phyloP scores from a whole-genome alignment of 371 early-diverging fungal species.

The Smittium culicis region DNA sequence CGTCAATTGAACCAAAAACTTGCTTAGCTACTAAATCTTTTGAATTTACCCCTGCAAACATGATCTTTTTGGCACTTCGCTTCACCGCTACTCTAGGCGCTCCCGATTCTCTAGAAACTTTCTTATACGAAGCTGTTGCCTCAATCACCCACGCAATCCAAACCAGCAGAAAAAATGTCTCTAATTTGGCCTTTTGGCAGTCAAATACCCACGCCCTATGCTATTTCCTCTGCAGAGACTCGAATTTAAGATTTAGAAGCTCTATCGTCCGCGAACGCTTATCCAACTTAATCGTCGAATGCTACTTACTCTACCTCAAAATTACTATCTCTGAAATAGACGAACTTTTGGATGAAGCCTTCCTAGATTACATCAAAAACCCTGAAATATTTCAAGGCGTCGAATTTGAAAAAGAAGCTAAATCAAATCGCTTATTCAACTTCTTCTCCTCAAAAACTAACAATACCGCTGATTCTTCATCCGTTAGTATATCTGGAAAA shows the following conservation, averaged over 20 bases:
- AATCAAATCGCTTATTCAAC: not conserved
- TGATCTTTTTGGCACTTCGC: not conserved
- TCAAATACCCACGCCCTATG: conserved; percentile 58
- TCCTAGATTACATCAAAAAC: conserved; percentile 59
- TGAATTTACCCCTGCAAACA: not conserved
- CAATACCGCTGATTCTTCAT: not conserved
- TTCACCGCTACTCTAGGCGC: not conserved
- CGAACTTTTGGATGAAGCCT: conserved; percentile 41
- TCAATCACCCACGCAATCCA: conserved; percentile 19
- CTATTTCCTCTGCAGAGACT: conserved; percentile 64
- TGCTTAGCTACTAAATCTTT: not conserved
- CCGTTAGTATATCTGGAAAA: not conserved
- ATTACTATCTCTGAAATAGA: conserved; percentile 43
- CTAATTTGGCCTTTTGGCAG: conserved; percentile 57
- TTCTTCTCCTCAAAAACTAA: not conserved
- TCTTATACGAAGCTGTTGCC: not conserved
- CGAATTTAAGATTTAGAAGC: conserved; percentile 42
- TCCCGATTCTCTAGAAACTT: not conserved
- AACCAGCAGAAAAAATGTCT: conserved; percentile 17
- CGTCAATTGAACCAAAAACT: not conserved
- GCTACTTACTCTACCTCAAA: conserved; percentile 41
- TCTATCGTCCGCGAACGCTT: conserved; percentile 4
- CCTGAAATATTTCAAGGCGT: conserved; percentile 45
- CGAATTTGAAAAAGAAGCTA: conserved; percentile 35
- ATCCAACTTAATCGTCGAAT: conserved; percentile 20